Evolutionary conservation across 371 early-diverging fungal genomes (phyloP), one percentile per base, ranked within the genome.

Genomic region (Apophysomyces ossiformis): DNA sequence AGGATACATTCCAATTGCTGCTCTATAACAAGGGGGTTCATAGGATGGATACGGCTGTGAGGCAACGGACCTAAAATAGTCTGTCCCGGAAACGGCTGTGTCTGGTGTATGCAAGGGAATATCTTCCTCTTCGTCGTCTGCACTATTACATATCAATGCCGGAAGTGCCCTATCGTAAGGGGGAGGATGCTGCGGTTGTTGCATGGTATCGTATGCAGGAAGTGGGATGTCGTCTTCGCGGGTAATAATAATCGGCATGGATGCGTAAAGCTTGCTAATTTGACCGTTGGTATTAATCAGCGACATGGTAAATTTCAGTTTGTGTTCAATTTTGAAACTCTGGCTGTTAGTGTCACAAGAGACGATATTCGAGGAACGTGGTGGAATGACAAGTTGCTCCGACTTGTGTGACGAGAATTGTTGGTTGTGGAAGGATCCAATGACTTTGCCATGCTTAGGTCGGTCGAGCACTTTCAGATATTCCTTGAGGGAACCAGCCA

Each of bases 271-370:
- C 46, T 82, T 79, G 6, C 68, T 66, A 2, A 72, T n/a, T 3
- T 68, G 56, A 2, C 74, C 75, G n/a, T 68, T 57, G 9, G 35
- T n/a, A 26, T 76, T 68, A 35, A 77, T 70, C 35, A 80, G 57
- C 1, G 73, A 73, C 60, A 82, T 69, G 18, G 72, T 75, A 36
- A 75, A 77, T 37, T 75, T 71, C 11, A 78, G 46, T 58, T 79
- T 71, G 44, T 82, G 82, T 39, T 70, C 69, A 5, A 82, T 71
- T n/a, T 60, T 59, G 13, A 79, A 70, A 57, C 15, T 47, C 47
- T 47, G 47, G 7, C 16, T 21, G 47, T 11, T 18, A 7, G 47
- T 47, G 47, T 47, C 47, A 16, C 18, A 47, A 11, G 4, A 47
- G 18, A 47, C 4, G 47, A 16, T 16, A 16, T 47, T 47, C 15